Evolutionary conservation across 1,139 yeast genomes (phyloP), one percentile per base, ranked within the genome.

Genomic region (Suhomyces ambrosiae): DNA sequence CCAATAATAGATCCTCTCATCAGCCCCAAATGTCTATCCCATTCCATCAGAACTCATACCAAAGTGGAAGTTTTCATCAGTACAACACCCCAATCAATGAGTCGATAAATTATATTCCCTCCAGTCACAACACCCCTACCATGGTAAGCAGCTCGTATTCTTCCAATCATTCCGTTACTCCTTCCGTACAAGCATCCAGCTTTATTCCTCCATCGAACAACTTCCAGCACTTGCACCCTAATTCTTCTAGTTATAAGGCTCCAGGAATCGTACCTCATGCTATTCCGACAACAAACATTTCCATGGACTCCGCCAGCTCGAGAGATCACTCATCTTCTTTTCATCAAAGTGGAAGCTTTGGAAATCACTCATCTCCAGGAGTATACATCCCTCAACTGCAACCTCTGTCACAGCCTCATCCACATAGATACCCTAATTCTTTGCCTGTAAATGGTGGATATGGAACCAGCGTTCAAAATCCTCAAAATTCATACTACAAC

Each of bases 81-180:
- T 40, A 40, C 26, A 37, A 25, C 33, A 42, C 42, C 10, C 44
- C 46, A 12, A 40, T 53, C 48, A 40, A 57, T 48, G 58, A 64
- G 38, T 54, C 66, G 39, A 41, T 63, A 48, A 62, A 63, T 47
- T 70, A 65, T 46, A 64, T 71, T 14, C 75, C 76, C 8, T 58
- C 70, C 13, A 62, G 71, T 34, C 82, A 77, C 52, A 75, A 77
- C 52, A 75, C 82, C 2, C 84, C 83, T 5, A 74, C 74, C 30
- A 76, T 68, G 31, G 71, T 78, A 12, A 68, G 76, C 44, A 62
- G 71, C 9, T 74, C 79, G 4, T 75, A 75, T 52, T 58, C 70
- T 9, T 68, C 75, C 9, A 62, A 62, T 45, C 65, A 63, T 45
- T 64, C 72, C 23, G 71, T 69, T 44, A 66, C 71, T 7, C 68